Evolutionary conservation across 352 stramenopile genomes (phyloP), one percentile per base, ranked within the genome.

Genomic region (Phytophthora cactorum): DNA sequence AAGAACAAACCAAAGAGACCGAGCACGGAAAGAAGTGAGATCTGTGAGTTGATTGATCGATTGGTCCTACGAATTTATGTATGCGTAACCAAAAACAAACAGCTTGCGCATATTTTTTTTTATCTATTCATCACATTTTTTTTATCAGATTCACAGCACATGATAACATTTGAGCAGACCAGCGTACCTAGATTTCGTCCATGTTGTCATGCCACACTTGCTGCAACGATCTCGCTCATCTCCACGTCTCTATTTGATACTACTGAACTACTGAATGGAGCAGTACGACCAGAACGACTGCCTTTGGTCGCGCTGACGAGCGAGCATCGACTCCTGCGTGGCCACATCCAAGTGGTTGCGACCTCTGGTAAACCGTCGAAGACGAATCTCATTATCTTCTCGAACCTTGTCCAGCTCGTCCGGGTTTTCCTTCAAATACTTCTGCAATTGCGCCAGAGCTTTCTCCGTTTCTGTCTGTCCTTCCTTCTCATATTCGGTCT

Each of bases 301-400:
- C 15, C 61, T 68, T 32, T 71, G 63, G 5, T 75, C 77, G 55
- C 64, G 68, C 25, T 77, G 64, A 15, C 68, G 72, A 25, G 60
- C 52, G 34, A 77, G 57, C 55, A 79, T 74, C 34, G 81, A 78
- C 34, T 90, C 82, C 28, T 78, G 67, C 38, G 78, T 79, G 32
- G 81, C 74, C 15, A 89, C 80, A 60, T 92, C 85, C 65, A 95
- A 63, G 63, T 95, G 88, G 61, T 92, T 78, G 41, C 84, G 75
- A 10, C 88, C 88, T 68, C 88, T 88, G 47, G 83, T 82, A 64
- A 96, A 96, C 49, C 85, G 82, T 45, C 86, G 84, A 60, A 96
- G 64, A 1, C 86, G 83, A 59, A 93, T 88, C 70, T 93, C 86
- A 52, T 88, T 93, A 22, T 93, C 80, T 44, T 93, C 86, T 51